Base-by-base conservation (phyloP, 2,329 filamentous ascomycete species). In the Colletotrichum lupini region DNA sequence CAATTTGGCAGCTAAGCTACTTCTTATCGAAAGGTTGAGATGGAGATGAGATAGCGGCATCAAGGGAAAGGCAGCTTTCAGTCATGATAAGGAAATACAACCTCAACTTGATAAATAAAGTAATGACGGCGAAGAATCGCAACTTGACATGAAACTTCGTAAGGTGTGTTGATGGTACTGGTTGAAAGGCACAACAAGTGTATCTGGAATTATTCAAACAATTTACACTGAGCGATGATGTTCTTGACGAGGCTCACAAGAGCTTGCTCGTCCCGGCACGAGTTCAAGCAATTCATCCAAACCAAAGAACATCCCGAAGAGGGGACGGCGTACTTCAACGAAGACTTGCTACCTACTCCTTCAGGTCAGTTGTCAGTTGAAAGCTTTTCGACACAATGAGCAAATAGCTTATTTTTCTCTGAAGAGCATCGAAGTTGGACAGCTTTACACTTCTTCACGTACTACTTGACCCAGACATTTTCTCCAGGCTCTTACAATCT, bases 401-500 rank as follows among this genome's bases (percentile, higher is more conserved):
- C 24, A 42, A 53, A 46, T 7, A 26, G 19, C 19, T 49, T 3
- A 32, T 5, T 6, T 16, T 2, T 4, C 9, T 1, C 68, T n/a
- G 42, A 11, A 75, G 76, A 68, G 42, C 74, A 77, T 26, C 74
- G 77, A 8, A 74, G 67, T 1, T 79, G 77, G 78, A 76, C 66
- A 3, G 64, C 76, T 32, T 62, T 79, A 28, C 78, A 81, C 62
- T 82, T 81, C 73, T 80, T 81, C 49, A 76, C 78, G 16, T 81
- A 81, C 62, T 80, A 81, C 57, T 73, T 81, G 69, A 81, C 77
- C 16, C 78, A 79, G 53, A 80, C 80, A 2, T 82, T 82, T 64
- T 79, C 78, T 12, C 79, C 79, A 1, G 78, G 77, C n/a, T 81
- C 78, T 5, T 82, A 81, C 72, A 82, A 81, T 65, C 78, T 82